A percentile compares a stretch with the other conserved stretches of the same genome.
Evolutionary conservation across 805 yeast species (phyloP).

Genomic region (Candida saitoana): DNA sequence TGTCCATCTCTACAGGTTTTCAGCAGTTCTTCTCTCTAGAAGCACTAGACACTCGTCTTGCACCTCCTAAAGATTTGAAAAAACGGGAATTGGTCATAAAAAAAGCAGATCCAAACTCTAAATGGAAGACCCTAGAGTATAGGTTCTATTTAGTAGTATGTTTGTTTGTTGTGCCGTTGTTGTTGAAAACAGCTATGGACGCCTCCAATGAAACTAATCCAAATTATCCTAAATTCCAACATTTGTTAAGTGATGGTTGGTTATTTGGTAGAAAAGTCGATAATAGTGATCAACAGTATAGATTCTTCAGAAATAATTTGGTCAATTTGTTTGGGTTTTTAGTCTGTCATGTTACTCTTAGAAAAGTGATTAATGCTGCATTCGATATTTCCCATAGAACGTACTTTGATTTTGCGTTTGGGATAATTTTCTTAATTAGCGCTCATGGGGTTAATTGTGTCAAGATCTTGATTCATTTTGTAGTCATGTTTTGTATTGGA

Average conservation of each 20-base stretch:
- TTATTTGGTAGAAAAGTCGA: slow-evolving; percentile 85
- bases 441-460: slow-evolving; percentile 77
- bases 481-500: slow-evolving; percentile 50
- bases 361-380: slow-evolving; percentile 31
- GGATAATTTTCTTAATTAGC: slow-evolving; percentile 59
- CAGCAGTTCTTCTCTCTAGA: slow-evolving; percentile 45
- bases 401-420: slow-evolving; percentile 70
- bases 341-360: slow-evolving; percentile 48
- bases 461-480: slow-evolving; percentile 57
- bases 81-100: slow-evolving; percentile 29
- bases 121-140: slow-evolving; percentile 80
- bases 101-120: slow-evolving; percentile 37
- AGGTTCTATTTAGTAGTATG: slow-evolving; percentile 61
- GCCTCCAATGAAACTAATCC: slow-evolving; percentile 74
- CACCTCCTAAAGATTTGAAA: slow-evolving; percentile 31
- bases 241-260: slow-evolving; percentile 78
- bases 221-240: slow-evolving; percentile 61
- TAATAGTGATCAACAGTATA: slow-evolving; percentile 85
- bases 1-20: not conserved
- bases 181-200: slow-evolving; percentile 77
- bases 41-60: slow-evolving; percentile 48
- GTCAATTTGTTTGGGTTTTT: slow-evolving; percentile 56
- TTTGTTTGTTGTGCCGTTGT: slow-evolving; percentile 68
- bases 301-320: slow-evolving; percentile 81
- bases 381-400: slow-evolving; percentile 35